Conservation (phyloP, 2,329 filamentous ascomycete genomes). For the Rugonectria rugulosa region DNA sequence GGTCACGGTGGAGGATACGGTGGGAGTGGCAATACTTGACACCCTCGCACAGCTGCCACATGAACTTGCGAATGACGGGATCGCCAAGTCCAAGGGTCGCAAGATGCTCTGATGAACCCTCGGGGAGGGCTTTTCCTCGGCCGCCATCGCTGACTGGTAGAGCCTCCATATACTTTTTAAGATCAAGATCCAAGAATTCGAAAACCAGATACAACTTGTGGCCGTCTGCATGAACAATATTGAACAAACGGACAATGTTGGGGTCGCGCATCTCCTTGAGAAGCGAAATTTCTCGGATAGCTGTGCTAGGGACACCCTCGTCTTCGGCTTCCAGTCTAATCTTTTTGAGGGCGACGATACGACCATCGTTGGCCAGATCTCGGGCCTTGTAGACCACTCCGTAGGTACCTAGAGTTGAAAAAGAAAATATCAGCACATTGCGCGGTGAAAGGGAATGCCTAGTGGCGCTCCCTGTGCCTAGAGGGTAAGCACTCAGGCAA, state of each 20-base stretch:
- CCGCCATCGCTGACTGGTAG: slow-evolving; percentile 85
- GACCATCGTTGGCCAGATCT: slow-evolving; percentile 80
- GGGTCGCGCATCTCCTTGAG: slow-evolving; percentile 94
- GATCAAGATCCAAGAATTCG: slow-evolving; percentile 88
- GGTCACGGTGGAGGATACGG: slow-evolving; percentile 84
- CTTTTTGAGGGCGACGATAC: slow-evolving; percentile 93
- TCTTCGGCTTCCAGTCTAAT: slow-evolving; percentile 95
- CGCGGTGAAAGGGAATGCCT: slow-evolving; percentile 7
- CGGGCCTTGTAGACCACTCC: slow-evolving; percentile 95
- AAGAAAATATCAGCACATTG: slow-evolving; percentile 5
- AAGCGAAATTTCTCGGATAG: slow-evolving; percentile 92
- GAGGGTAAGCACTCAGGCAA: background rate
- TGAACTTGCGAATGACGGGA: slow-evolving; percentile 90
- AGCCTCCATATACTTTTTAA: slow-evolving; percentile 97
- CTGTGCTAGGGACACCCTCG: slow-evolving; percentile 90
- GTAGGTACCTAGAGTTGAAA: slow-evolving; percentile 77
- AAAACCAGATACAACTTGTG: slow-evolving; percentile 95
- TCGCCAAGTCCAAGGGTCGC: slow-evolving; percentile 76
- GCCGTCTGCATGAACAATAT: slow-evolving; percentile 93
- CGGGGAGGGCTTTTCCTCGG: slow-evolving; percentile 83
- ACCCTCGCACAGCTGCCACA: slow-evolving; percentile 85
- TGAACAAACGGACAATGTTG: slow-evolving; percentile 86
- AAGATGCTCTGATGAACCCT: slow-evolving; percentile 71
- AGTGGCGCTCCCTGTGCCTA: too few relatives aligned
- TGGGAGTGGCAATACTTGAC: slow-evolving; percentile 90